phyloP scores from a whole-genome alignment of 225 moss, liverwort and hornwort species.

The Sphagnum contortum region DNA sequence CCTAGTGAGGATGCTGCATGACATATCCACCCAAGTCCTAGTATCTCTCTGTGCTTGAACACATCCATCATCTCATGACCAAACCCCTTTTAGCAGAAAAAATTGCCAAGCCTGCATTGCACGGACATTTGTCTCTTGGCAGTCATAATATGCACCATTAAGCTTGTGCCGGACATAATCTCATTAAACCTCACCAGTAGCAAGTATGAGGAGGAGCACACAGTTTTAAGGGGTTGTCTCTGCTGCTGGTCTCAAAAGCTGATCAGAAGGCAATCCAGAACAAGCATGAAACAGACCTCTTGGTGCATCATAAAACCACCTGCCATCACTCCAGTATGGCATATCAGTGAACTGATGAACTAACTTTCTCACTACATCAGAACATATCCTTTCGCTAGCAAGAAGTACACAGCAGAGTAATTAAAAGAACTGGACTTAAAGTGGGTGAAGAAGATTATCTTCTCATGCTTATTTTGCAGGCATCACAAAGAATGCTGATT shows the following conservation, averaged over 20 bases:
- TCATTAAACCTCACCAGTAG: too few species aligned
- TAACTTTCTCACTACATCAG: not conserved
- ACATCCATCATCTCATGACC: too few species aligned
- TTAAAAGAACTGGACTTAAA: not conserved
- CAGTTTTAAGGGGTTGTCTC: too few species aligned
- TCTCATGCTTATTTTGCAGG: not conserved
- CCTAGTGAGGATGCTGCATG: too few species aligned
- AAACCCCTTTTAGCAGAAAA: too few species aligned
- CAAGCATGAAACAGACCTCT: conserved; percentile 19
- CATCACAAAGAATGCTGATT: not conserved
- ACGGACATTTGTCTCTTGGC: too few species aligned
- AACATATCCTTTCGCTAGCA: not conserved
- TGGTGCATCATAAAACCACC: conserved; percentile 23
- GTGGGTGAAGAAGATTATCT: not conserved
- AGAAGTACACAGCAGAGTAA: not conserved
- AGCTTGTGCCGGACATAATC: too few species aligned
- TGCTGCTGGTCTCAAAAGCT: not conserved
- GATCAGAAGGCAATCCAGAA: not conserved
- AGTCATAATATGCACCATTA: too few species aligned
- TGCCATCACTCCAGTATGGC: not conserved
- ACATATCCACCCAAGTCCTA: too few species aligned
- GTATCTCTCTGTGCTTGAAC: too few species aligned
- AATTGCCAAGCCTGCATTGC: too few species aligned
- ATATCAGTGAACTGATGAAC: not conserved
- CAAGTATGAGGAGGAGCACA: too few species aligned